A percentile compares a stretch with the other conserved stretches of the same genome.
Evolutionary conservation across 2,329 filamentous ascomycete genomes (phyloP).

Genomic region (Beauveria sp.): DNA sequence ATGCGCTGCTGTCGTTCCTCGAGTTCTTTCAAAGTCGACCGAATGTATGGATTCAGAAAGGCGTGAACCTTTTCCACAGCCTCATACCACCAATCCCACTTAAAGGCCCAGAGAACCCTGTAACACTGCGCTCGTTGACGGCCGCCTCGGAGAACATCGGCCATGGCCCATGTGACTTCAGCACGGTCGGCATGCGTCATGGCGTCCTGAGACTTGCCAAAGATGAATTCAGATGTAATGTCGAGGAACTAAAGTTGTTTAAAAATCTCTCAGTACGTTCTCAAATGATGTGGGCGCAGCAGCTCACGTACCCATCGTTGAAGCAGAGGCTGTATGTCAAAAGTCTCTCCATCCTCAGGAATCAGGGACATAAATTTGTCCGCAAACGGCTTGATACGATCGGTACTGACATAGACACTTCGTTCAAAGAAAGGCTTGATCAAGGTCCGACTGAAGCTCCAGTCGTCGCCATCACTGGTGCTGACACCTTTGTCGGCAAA

Average conservation of each 20-base stretch:
- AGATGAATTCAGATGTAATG: constrained; percentile 15
- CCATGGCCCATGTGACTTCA: constrained; percentile 15
- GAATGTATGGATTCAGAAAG: constrained; percentile 15
- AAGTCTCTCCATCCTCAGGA: constrained; percentile 15
- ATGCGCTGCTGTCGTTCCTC: constrained; percentile 14
- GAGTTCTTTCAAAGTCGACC: constrained; percentile 13
- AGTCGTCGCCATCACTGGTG: constrained; percentile 16
- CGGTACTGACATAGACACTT: constrained; percentile 16
- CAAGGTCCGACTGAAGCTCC: constrained; percentile 16
- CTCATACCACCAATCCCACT: constrained; percentile 16
- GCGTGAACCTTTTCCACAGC: constrained; percentile 14
- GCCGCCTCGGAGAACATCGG: constrained; percentile 14
- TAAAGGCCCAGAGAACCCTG: constrained; percentile 15
- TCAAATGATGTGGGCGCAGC: too few species aligned
- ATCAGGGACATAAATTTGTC: constrained; percentile 12
- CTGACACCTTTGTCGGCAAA: constrained; percentile 16
- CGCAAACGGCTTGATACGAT: constrained; percentile 15
- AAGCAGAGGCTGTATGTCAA: constrained; percentile 14
- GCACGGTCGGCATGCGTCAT: constrained; percentile 13
- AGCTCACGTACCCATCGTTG: constrained; percentile 14
- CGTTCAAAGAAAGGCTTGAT: constrained; percentile 18
- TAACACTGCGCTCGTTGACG: constrained; percentile 14
- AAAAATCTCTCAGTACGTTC: not conserved
- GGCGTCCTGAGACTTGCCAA: constrained; percentile 14
- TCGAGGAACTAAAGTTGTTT: constrained; percentile 13